A percentile compares a stretch with the other conserved stretches of the same genome.
Evolutionary conservation across 345 rosid genomes (phyloP).

Genomic region (Combretum micranthum): DNA sequence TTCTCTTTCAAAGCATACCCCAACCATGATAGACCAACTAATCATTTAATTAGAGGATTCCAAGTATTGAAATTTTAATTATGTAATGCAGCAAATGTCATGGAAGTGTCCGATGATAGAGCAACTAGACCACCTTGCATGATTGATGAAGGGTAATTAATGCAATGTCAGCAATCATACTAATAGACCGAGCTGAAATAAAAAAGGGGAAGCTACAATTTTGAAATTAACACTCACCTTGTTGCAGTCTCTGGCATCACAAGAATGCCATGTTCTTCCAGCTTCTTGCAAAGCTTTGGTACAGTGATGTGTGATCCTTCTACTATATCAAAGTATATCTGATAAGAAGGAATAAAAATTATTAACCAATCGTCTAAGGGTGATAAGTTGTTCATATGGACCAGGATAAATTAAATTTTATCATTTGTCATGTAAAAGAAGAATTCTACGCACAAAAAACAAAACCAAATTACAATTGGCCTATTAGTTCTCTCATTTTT

Average conservation of each 20-base stretch:
- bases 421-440: not conserved
- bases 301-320: constrained; percentile 44
- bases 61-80: no score
- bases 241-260: constrained; percentile 47
- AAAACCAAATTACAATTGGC: no score
- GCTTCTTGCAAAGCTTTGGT: constrained; percentile 47
- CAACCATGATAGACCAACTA: no score
- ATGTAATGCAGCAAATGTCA: no score
- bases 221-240: constrained; percentile 28
- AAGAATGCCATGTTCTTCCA: constrained; percentile 63
- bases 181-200: no score
- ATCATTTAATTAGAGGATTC: no score
- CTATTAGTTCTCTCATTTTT: no score
- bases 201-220: not conserved
- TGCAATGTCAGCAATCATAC: no score
- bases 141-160: no score
- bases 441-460: not conserved
- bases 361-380: not conserved
- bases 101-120: no score
- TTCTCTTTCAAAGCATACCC: not conserved
- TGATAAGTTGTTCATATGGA: not conserved
- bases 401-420: not conserved
- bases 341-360: constrained; percentile 1
- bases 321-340: constrained; percentile 58
- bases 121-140: no score